Conservation (phyloP, 495 filamentous ascomycete species). For the Aspergillus haitiensis region DNA sequence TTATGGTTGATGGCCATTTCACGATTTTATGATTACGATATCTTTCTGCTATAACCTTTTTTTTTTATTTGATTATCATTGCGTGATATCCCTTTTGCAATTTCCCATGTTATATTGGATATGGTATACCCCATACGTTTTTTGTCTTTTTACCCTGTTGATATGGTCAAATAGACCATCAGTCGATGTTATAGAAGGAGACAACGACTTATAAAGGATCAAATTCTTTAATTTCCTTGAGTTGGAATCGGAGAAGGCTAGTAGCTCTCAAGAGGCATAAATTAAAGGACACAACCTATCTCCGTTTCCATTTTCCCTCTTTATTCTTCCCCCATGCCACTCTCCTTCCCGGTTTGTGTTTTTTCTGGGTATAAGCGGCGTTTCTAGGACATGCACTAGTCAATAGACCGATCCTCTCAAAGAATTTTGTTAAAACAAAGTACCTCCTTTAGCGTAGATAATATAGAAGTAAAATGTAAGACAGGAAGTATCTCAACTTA, state of each 20-base stretch:
- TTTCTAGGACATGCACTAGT: too few relatives aligned
- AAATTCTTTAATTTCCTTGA: not conserved
- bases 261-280: not conserved
- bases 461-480: not conserved
- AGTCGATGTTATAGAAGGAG: conserved; percentile 7
- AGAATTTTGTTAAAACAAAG: not conserved
- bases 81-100: conserved; percentile 15
- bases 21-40: conserved; percentile 12
- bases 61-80: conserved; percentile 5
- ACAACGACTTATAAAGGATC: not conserved
- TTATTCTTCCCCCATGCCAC: too few relatives aligned
- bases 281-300: too few relatives aligned
- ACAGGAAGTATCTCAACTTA: not conserved
- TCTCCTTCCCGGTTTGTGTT: too few relatives aligned
- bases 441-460: not conserved
- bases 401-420: too few relatives aligned
- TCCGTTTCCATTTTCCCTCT: too few relatives aligned
- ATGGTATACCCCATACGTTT: conserved; percentile 15
- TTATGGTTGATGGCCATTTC: not conserved
- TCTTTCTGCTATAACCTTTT: not conserved
- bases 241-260: not conserved
- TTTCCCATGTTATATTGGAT: conserved; percentile 6
- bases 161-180: conserved; percentile 1
- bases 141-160: not conserved
- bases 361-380: too few relatives aligned